A percentile compares a stretch with the other conserved stretches of the same genome.
phyloP scores from a whole-genome alignment of 352 stramenopile species.

The Pythium folliculosum region DNA sequence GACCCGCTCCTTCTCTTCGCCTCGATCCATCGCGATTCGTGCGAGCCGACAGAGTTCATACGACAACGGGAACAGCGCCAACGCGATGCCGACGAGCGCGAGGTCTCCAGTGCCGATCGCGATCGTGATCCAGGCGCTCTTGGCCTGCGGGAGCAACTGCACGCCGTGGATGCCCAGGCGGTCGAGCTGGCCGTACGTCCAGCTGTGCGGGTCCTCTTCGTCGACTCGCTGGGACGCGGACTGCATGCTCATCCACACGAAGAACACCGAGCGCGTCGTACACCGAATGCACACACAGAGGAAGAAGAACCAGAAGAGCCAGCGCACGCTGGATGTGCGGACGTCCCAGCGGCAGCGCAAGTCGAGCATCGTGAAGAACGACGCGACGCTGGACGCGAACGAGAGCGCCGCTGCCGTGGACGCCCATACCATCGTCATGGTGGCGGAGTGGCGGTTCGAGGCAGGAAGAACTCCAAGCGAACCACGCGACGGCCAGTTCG shows the following conservation, averaged over 20 bases:
- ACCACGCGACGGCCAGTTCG: too few relatives aligned
- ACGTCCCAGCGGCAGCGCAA: slow-evolving; percentile 27
- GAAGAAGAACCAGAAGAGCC: slow-evolving; percentile 70
- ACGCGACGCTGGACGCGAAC: slow-evolving; percentile 13
- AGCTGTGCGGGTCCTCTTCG: slow-evolving; percentile 5
- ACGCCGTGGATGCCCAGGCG: slow-evolving; percentile 51
- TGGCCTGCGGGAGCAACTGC: slow-evolving; percentile 23
- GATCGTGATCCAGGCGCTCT: slow-evolving; percentile 30
- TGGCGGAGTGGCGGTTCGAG: neutral
- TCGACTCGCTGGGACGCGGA: slow-evolving; percentile 6
- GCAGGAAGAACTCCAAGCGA: too few relatives aligned
- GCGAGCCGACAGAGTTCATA: slow-evolving; percentile 65
- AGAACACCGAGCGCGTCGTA: slow-evolving; percentile 40
- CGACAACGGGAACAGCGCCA: slow-evolving; percentile 57
- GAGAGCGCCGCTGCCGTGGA: neutral
- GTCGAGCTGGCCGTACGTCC: slow-evolving; percentile 37
- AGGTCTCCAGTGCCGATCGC: slow-evolving; percentile 53
- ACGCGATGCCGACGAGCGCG: slow-evolving; percentile 48
- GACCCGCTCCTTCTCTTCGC: slow-evolving; percentile 39
- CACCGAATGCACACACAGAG: slow-evolving; percentile 51
- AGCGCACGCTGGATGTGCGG: slow-evolving; percentile 44
- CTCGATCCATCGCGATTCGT: slow-evolving; percentile 63
- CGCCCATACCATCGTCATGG: slow-evolving; percentile 10
- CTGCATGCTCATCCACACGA: slow-evolving; percentile 36
- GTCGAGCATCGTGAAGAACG: slow-evolving; percentile 26